Evolutionary conservation across 768 basidiomycete genomes (phyloP), one percentile per base, ranked within the genome.

Genomic region (Phlebiopsis flavidoalba): DNA sequence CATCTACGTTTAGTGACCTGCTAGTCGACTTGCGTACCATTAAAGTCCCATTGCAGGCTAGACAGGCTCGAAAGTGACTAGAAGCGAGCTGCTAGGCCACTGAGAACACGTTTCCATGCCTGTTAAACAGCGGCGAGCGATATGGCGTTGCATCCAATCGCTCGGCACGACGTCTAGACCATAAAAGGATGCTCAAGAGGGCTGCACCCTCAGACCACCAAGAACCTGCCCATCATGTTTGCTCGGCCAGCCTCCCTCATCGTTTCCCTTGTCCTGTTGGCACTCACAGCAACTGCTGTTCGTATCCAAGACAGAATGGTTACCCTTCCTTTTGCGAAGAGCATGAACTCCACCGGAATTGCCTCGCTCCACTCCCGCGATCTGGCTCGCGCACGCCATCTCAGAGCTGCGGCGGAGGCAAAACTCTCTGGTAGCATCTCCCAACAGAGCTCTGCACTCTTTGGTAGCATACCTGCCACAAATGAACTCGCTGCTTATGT

Each of bases 251-350:
- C 6, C 26, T 58, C 66, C 36, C 69, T 72, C 58, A 60, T 72
- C 62, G 54, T 64, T 7, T 50, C 66, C 11, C 60, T 71, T 50
- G 45, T 65, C 40, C 65, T 71, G 40, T 2, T 31, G 6, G 67
- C 67, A 6, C 51, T 70, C 47, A 54, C 66, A 31, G 62, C 67
- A 5, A 53, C 64, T 3, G 69, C 70, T 22, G 68, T 59, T 40
- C 67, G n/a, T 11, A 57, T 70, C 48, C 69, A 65, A 60, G 63
- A 71, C 14, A 45, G 56, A 26, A 54, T 63, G 37, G 62, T 74
- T 37, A 77, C 78, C 3, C 69, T 88, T n/a, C 76, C 82, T 19
- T 67, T 88, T 40, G 79, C 84, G 14, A 80, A 80, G 68, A 75
- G 76, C 56, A 65, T 85, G 67, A 85, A 86, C 71, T 61, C 76